A percentile compares a stretch with the other conserved stretches of the same genome.
These are phyloP conservation scores for Sequoiadendron giganteum DNA, from an alignment of 75 land plant genomes.

Conservation along the genomic window DNA sequence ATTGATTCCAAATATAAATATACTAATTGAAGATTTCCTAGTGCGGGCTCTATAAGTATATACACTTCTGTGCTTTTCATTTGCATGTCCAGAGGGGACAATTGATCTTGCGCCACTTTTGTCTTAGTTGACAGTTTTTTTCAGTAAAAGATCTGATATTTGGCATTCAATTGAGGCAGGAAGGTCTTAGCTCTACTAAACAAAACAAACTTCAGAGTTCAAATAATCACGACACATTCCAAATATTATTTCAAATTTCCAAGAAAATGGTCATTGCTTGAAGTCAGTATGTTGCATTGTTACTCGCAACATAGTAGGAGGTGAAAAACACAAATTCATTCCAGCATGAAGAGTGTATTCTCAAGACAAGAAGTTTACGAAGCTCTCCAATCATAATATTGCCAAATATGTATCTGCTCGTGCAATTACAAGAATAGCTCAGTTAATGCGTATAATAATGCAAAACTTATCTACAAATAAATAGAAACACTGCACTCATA, in stretches of 20 bases:
- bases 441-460: not conserved
- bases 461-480: conserved; percentile 5
- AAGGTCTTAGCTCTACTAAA: not conserved
- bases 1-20: not conserved
- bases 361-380: not conserved
- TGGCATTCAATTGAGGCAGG: not conserved
- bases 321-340: not conserved
- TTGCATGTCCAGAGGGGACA: not conserved
- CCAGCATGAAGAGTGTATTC: not conserved
- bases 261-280: not conserved
- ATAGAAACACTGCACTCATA: not conserved
- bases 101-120: not conserved
- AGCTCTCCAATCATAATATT: not conserved
- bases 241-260: not conserved
- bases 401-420: not conserved
- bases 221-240: not conserved
- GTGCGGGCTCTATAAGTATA: not conserved
- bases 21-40: not conserved
- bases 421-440: not conserved
- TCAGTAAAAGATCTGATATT: not conserved
- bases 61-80: not conserved
- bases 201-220: not conserved
- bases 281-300: conserved; percentile 1
- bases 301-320: not conserved
- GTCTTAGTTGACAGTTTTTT: not conserved